These are phyloP conservation scores for Clarireedia monteithiana DNA, from an alignment of 2,329 filamentous ascomycete genomes.

Conservation along the genomic window DNA sequence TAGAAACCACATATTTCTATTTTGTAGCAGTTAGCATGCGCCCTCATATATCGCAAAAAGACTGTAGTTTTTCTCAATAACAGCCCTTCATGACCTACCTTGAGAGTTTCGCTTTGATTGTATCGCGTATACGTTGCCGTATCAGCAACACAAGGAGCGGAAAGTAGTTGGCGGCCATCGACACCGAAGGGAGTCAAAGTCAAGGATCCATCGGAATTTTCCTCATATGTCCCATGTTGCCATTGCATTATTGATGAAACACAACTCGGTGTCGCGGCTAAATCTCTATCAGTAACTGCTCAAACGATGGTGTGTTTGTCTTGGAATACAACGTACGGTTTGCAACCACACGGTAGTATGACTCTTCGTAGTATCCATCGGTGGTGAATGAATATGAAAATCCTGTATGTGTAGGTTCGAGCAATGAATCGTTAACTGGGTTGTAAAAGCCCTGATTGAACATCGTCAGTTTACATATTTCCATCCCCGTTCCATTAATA, in stretches of 20 bases:
- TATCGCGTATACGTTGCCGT: conserved; percentile 55
- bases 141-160: conserved; percentile 50
- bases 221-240: conserved; percentile 59
- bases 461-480: conserved; percentile 8
- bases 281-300: conserved; percentile 11
- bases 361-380: conserved; percentile 61
- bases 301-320: neutral
- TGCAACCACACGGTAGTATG: conserved; percentile 60
- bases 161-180: conserved; percentile 61
- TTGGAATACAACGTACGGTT: conserved; percentile 46
- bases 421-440: conserved; percentile 54
- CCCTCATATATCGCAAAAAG: no score
- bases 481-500: conserved; percentile 21
- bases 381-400: conserved; percentile 68
- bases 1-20: conserved; percentile 34
- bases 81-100: conserved; percentile 35
- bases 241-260: conserved; percentile 62
- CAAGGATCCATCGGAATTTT: conserved; percentile 50
- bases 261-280: conserved; percentile 52
- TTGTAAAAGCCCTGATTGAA: conserved; percentile 59
- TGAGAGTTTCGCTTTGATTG: conserved; percentile 55
- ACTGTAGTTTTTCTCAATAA: no score
- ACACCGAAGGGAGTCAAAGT: conserved; percentile 51
- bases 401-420: conserved; percentile 58
- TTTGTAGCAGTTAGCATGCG: neutral